These are phyloP conservation scores for Colletotrichum aenigma DNA, from an alignment of 2,329 filamentous ascomycete species.

Conservation along the genomic window DNA sequence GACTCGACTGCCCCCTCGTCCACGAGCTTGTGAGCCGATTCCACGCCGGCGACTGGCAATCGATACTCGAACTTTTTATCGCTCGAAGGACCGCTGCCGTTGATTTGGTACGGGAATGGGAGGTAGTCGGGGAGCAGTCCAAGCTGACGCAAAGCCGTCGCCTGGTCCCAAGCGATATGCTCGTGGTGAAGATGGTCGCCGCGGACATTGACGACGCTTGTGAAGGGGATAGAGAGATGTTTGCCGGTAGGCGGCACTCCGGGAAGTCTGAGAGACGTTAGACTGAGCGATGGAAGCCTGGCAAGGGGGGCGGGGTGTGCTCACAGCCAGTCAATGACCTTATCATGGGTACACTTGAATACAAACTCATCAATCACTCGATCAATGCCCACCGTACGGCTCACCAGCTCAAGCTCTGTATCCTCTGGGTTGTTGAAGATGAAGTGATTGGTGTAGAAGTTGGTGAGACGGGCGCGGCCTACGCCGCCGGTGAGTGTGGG, in stretches of 20 bases:
- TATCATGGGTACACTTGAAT: slow-evolving; percentile 66
- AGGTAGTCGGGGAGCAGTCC: slow-evolving; percentile 64
- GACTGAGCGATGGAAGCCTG: not conserved
- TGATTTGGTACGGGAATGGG: slow-evolving; percentile 51
- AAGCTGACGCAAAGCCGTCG: slow-evolving; percentile 63
- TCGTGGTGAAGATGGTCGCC: slow-evolving; percentile 70
- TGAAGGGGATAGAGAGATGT: slow-evolving; percentile 62
- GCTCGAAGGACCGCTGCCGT: not conserved
- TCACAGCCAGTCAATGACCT: slow-evolving; percentile 72
- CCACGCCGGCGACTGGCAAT: slow-evolving; percentile 34
- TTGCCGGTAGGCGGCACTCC: slow-evolving; percentile 60
- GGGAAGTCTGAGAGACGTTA: slow-evolving; percentile 41
- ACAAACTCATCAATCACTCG: slow-evolving; percentile 75
- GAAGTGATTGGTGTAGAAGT: slow-evolving; percentile 77
- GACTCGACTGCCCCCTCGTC: slow-evolving; percentile 32
- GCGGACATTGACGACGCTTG: slow-evolving; percentile 65
- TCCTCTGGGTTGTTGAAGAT: slow-evolving; percentile 75
- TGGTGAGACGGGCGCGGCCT: slow-evolving; percentile 64
- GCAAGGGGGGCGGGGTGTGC: slow-evolving; percentile 27
- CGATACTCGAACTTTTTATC: slow-evolving; percentile 30
- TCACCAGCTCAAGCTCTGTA: slow-evolving; percentile 70
- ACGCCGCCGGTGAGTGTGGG: slow-evolving; percentile 68
- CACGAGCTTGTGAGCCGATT: slow-evolving; percentile 35
- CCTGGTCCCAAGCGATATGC: slow-evolving; percentile 73
- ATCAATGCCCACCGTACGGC: slow-evolving; percentile 73